Evolutionary conservation across 495 filamentous ascomycete genomes (phyloP).

Genomic region (Trichoderma virens): DNA sequence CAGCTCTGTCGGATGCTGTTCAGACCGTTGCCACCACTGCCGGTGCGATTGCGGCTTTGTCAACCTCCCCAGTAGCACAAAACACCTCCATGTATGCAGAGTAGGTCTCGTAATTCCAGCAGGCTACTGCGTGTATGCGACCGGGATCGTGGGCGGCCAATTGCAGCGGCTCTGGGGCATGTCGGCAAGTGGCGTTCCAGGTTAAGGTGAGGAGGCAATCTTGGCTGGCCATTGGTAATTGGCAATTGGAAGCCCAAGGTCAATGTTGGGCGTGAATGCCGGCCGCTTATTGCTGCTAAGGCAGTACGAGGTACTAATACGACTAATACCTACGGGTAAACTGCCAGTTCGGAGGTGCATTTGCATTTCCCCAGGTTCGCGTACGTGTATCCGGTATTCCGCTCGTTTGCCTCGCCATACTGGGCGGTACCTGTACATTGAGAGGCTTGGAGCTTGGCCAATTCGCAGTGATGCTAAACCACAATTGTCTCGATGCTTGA

Average conservation of each 20-base stretch:
- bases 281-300: not conserved
- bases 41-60: not conserved
- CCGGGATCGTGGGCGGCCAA: not conserved
- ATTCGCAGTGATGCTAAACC: too few relatives aligned
- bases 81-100: too few relatives aligned
- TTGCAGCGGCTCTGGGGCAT: not conserved
- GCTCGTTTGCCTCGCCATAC: too few relatives aligned
- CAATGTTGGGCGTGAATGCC: not conserved
- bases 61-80: too few relatives aligned
- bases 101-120: not conserved
- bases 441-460: too few relatives aligned
- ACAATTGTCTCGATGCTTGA: too few relatives aligned
- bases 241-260: not conserved
- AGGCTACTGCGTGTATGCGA: not conserved
- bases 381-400: too few relatives aligned
- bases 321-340: too few relatives aligned
- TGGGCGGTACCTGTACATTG: too few relatives aligned
- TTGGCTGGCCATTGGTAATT: not conserved
- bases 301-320: too few relatives aligned
- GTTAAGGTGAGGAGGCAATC: not conserved
- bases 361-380: too few relatives aligned
- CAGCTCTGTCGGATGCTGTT: not conserved
- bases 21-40: not conserved
- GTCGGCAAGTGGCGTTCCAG: not conserved
- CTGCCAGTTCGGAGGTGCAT: too few relatives aligned